These are phyloP conservation scores for Saturnispora silvae DNA, from an alignment of 805 yeast genomes.

Conservation along the genomic window DNA sequence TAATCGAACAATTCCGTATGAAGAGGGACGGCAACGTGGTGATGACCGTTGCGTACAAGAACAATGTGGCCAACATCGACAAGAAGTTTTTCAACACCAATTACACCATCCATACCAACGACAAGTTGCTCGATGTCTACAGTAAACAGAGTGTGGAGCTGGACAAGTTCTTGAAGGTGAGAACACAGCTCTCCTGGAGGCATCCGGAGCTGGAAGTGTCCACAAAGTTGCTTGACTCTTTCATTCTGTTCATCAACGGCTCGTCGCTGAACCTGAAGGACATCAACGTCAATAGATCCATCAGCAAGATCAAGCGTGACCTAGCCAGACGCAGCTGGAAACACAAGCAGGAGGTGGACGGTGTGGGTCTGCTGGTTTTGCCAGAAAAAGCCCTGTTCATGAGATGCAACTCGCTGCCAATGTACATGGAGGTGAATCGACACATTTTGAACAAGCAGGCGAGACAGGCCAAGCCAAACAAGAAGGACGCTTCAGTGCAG, in stretches of 20 bases:
- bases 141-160: slow-evolving; percentile 58
- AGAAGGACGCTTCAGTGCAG: slow-evolving; percentile 56
- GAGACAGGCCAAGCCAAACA: slow-evolving; percentile 22
- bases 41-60: slow-evolving; percentile 65
- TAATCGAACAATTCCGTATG: slow-evolving; percentile 75
- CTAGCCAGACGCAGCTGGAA: slow-evolving; percentile 89
- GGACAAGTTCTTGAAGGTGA: slow-evolving; percentile 59
- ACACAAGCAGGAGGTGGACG: slow-evolving; percentile 48
- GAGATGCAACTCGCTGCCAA: slow-evolving; percentile 67
- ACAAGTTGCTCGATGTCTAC: slow-evolving; percentile 57
- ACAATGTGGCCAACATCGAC: slow-evolving; percentile 65
- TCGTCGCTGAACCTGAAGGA: too few species aligned
- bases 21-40: slow-evolving; percentile 60
- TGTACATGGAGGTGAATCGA: slow-evolving; percentile 86
- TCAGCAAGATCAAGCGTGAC: slow-evolving; percentile 68
- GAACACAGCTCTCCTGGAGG: slow-evolving; percentile 87
- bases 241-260: slow-evolving; percentile 47
- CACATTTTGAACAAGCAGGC: slow-evolving; percentile 60
- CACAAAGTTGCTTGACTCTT: slow-evolving; percentile 61
- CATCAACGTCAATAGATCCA: slow-evolving; percentile 32
- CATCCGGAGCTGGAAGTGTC: slow-evolving; percentile 72
- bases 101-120: slow-evolving; percentile 55
- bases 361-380: slow-evolving; percentile 58
- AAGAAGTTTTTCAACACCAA: slow-evolving; percentile 60
- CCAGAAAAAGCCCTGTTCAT: slow-evolving; percentile 64